Evolutionary conservation across 345 rosid species (phyloP).

Genomic region (Mangifera indica): DNA sequence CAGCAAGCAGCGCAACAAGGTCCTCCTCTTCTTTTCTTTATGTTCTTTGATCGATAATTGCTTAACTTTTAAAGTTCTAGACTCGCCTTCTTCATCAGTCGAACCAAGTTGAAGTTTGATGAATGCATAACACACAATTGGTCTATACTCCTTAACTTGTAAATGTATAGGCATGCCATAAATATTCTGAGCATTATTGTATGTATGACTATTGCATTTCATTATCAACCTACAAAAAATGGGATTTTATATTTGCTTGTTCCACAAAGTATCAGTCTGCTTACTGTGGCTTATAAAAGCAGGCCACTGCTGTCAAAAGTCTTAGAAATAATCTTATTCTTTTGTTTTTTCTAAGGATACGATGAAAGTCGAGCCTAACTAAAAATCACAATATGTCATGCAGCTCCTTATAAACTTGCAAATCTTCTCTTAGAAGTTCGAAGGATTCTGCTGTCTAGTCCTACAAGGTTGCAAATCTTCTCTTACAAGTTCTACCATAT

Average conservation of each 20-base stretch:
- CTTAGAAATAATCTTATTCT: background rate
- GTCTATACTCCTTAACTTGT: background rate
- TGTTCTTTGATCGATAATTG: background rate
- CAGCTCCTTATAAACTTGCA: too few species aligned
- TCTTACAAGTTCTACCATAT: too few species aligned
- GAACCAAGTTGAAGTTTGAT: background rate
- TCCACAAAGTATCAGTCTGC: too few species aligned
- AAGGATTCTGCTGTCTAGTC: conserved; percentile 31
- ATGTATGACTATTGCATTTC: background rate
- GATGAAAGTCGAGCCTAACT: conserved; percentile 4
- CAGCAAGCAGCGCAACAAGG: conserved; percentile 78
- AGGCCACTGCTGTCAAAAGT: background rate
- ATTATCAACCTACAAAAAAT: background rate
- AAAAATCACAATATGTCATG: conserved; percentile 17
- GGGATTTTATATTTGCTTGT: background rate
- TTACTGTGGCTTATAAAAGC: background rate
- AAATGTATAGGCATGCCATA: background rate
- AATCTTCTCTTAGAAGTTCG: too few species aligned
- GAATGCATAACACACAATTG: too few species aligned
- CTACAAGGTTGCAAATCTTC: too few species aligned
- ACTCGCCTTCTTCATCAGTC: background rate
- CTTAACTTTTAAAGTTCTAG: background rate
- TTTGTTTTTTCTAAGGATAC: background rate
- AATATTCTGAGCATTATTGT: background rate
- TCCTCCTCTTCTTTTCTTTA: conserved; percentile 30